Evolutionary conservation across 352 stramenopile species (phyloP).

Genomic region (Globisporangium perplexum): DNA sequence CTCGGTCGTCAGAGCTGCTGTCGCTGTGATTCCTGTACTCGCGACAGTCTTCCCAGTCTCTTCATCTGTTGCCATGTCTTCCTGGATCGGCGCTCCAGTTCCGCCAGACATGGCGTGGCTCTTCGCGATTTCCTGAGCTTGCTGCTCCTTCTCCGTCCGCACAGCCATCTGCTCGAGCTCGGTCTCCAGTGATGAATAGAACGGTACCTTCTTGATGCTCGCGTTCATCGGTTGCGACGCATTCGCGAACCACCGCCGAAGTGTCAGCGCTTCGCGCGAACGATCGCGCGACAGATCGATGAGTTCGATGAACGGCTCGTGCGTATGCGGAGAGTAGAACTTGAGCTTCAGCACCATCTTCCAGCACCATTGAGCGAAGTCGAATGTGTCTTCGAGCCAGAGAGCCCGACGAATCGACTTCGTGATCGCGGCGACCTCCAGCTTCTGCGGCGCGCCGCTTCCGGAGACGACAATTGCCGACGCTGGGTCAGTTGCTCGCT

Average conservation of each 20-base stretch:
- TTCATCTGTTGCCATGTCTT: neutral
- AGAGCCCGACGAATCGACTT: slow-evolving; percentile 73
- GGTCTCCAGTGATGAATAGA: slow-evolving; percentile 46
- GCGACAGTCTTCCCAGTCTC: slow-evolving; percentile 13
- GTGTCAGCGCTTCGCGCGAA: slow-evolving; percentile 62
- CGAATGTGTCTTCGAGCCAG: slow-evolving; percentile 53
- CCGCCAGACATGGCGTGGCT: slow-evolving; percentile 10
- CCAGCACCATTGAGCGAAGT: slow-evolving; percentile 86
- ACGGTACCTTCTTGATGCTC: slow-evolving; percentile 30
- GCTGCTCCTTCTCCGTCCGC: neutral
- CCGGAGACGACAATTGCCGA: slow-evolving; percentile 35
- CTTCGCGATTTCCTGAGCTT: slow-evolving; percentile 4
- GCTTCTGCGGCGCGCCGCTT: slow-evolving; percentile 39
- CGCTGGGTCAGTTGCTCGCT: slow-evolving; percentile 30
- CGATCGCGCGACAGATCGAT: slow-evolving; percentile 73
- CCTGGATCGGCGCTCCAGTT: slow-evolving; percentile 30
- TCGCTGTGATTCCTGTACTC: slow-evolving; percentile 22
- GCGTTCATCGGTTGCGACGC: slow-evolving; percentile 20
- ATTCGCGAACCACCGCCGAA: slow-evolving; percentile 72
- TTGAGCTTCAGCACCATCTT: slow-evolving; percentile 76
- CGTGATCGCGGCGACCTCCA: slow-evolving; percentile 50
- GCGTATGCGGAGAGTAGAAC: slow-evolving; percentile 70
- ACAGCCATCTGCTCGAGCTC: slow-evolving; percentile 20
- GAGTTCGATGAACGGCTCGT: slow-evolving; percentile 58
- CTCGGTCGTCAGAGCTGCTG: slow-evolving; percentile 57